Conservation (phyloP, 495 filamentous ascomycete species). For the Tuber microsphaerosporum region DNA sequence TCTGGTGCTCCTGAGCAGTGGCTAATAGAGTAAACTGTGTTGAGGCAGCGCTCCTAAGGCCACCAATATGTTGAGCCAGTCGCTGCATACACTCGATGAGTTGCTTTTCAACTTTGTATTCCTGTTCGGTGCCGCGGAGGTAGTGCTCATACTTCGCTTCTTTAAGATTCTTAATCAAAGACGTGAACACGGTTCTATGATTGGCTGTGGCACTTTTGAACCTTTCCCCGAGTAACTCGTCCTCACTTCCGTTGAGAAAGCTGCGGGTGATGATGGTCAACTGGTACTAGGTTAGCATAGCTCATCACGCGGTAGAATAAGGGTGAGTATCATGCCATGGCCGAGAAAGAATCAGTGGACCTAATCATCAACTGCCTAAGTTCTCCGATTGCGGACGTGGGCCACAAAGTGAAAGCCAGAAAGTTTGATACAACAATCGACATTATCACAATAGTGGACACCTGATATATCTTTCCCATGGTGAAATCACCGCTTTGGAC, state of each 20-base stretch:
- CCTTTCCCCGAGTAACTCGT: conserved; percentile 58
- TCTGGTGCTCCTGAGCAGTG: conserved; percentile 16
- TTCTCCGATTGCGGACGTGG: conserved; percentile 68
- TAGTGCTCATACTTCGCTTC: conserved; percentile 91
- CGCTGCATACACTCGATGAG: conserved; percentile 80
- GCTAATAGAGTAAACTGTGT: conserved; percentile 75
- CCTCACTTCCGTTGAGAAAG: conserved; percentile 78
- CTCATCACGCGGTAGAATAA: not conserved
- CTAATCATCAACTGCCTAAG: conserved; percentile 69
- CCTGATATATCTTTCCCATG: conserved; percentile 74
- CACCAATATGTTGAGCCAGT: conserved; percentile 83
- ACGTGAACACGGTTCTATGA: conserved; percentile 62
- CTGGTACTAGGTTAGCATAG: conserved; percentile 32
- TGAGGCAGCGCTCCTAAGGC: conserved; percentile 77
- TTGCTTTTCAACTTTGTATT: conserved; percentile 71
- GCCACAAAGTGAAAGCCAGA: conserved; percentile 73
- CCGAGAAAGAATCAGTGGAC: conserved; percentile 67
- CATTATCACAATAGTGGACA: conserved; percentile 86
- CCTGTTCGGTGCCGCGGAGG: conserved; percentile 68
- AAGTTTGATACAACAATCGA: conserved; percentile 65
- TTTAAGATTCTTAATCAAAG: conserved; percentile 69
- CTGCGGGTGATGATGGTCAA: conserved; percentile 72
- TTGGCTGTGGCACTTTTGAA: conserved; percentile 60
- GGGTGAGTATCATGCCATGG: conserved; percentile 48
- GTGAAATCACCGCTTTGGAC: conserved; percentile 74